Conservation (phyloP, 1,139 yeast genomes). For the Debaryomycetaceae sp. region DNA sequence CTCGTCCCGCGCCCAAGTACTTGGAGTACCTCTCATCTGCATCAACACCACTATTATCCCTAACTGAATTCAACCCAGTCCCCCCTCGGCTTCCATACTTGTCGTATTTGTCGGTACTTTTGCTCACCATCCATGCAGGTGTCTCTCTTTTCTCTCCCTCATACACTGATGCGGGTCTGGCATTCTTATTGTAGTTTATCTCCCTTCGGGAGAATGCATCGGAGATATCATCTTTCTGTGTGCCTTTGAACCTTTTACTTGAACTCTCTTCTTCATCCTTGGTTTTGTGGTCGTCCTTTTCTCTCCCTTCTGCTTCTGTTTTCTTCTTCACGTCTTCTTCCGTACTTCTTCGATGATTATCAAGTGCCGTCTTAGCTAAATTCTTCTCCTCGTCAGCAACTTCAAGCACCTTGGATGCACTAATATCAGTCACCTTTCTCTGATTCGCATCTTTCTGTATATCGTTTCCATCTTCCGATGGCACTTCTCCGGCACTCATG, state of each 20-base stretch:
- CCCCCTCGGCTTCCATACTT: constrained; percentile 27
- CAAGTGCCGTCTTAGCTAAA: too few species aligned
- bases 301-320: background rate
- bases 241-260: constrained; percentile 1
- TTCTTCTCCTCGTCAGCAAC: too few species aligned
- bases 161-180: constrained; percentile 23
- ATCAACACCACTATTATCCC: background rate
- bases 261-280: background rate
- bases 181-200: constrained; percentile 1
- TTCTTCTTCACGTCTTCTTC: background rate
- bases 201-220: constrained; percentile 28
- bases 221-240: constrained; percentile 11
- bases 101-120: constrained; percentile 33
- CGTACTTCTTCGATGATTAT: background rate
- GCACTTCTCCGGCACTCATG: background rate
- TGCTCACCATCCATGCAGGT: constrained; percentile 42
- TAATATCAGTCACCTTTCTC: too few species aligned
- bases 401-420: too few species aligned
- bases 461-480: background rate
- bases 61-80: background rate
- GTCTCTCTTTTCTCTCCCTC: constrained; percentile 19
- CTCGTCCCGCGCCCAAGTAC: constrained; percentile 13
- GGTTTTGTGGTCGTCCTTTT: background rate
- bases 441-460: background rate
- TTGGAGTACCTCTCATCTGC: constrained; percentile 27